phyloP scores from a whole-genome alignment of 495 filamentous ascomycete species.

The Daldinia childiae region DNA sequence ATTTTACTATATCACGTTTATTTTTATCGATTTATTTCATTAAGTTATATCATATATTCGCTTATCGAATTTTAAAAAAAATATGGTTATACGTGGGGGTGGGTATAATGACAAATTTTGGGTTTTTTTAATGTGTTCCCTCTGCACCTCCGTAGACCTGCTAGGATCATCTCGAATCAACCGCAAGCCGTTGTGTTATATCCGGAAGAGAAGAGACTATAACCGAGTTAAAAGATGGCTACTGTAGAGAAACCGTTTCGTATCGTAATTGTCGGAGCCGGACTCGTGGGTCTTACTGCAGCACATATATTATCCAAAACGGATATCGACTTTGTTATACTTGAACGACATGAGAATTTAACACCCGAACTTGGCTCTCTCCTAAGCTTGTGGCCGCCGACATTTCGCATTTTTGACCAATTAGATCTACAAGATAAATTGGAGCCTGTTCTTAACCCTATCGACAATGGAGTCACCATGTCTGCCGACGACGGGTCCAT shows the following conservation, averaged over 20 bases:
- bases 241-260: constrained; percentile 48
- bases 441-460: constrained; percentile 14
- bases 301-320: constrained; percentile 56
- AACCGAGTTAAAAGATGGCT: constrained; percentile 7
- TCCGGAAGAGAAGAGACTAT: not conserved
- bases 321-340: constrained; percentile 60
- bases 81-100: no score
- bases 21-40: no score
- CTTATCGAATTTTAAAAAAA: no score
- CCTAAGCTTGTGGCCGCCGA: constrained; percentile 49
- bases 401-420: constrained; percentile 59
- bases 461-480: constrained; percentile 32
- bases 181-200: not conserved
- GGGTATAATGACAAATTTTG: no score
- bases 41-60: no score
- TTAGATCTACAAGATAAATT: constrained; percentile 52
- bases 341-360: constrained; percentile 54
- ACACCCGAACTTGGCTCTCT: constrained; percentile 54
- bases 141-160: no score
- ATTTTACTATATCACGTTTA: no score
- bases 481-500: constrained; percentile 38
- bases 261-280: constrained; percentile 64
- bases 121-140: no score
- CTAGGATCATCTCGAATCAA: not conserved
- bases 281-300: constrained; percentile 59